phyloP scores from a whole-genome alignment of 1,284 basidiomycete genomes.

The Cryptococcus hybrid region DNA sequence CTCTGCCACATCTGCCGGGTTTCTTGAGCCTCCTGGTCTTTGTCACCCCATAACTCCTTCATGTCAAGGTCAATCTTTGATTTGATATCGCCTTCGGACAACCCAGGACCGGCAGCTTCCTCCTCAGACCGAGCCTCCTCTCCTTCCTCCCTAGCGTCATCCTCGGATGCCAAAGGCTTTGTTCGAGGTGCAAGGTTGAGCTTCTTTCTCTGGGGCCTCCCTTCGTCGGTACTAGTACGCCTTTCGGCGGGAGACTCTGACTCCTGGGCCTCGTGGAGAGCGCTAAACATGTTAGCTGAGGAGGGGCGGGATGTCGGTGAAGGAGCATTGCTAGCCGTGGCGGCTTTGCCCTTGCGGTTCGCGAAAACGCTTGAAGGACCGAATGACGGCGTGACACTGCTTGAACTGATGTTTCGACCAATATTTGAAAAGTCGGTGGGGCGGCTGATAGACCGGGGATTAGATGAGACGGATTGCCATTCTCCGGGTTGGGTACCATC shows the following conservation, averaged over 20 bases:
- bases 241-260: slow-evolving; percentile 34
- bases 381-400: slow-evolving; percentile 68
- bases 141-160: slow-evolving; percentile 40
- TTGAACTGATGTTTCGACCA: slow-evolving; percentile 71
- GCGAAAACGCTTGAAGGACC: slow-evolving; percentile 81
- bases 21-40: slow-evolving; percentile 46
- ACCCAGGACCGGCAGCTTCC: slow-evolving; percentile 52
- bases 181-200: slow-evolving; percentile 68
- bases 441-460: slow-evolving; percentile 57
- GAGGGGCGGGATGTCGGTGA: slow-evolving; percentile 74
- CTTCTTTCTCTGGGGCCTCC: slow-evolving; percentile 62
- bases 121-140: slow-evolving; percentile 18
- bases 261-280: slow-evolving; percentile 59
- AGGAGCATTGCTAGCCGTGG: slow-evolving; percentile 52
- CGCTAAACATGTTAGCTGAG: slow-evolving; percentile 81
- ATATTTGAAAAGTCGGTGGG: slow-evolving; percentile 55
- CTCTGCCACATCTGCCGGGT: slow-evolving; percentile 54
- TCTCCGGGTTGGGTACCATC: slow-evolving; percentile 62
- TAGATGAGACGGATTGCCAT: slow-evolving; percentile 72
- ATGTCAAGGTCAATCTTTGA: slow-evolving; percentile 65
- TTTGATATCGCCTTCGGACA: slow-evolving; percentile 70
- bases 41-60: slow-evolving; percentile 54
- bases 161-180: slow-evolving; percentile 52
- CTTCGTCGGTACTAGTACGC: slow-evolving; percentile 44
- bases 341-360: slow-evolving; percentile 63